Conservation (phyloP, 2,329 filamentous ascomycete genomes). For the Ascochyta clinopodiicola region DNA sequence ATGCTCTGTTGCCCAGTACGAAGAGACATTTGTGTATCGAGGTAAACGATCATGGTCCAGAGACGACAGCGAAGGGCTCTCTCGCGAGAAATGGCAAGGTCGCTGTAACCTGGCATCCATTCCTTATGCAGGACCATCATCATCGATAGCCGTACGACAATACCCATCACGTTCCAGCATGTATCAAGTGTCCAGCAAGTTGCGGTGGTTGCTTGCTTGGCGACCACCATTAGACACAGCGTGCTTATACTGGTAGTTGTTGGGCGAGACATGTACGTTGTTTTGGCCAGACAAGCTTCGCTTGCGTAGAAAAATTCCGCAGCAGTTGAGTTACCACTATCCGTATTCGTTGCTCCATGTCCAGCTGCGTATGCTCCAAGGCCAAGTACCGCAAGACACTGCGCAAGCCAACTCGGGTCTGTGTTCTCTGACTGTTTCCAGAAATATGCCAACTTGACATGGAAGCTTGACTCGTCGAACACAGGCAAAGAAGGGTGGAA, state of each 20-base stretch:
- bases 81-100: conserved; percentile 12
- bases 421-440: conserved; percentile 9
- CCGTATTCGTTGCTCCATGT: conserved; percentile 7
- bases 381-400: conserved; percentile 26
- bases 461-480: conserved; percentile 14
- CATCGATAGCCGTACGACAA: conserved; percentile 27
- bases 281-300: conserved; percentile 31
- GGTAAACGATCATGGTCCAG: conserved; percentile 28
- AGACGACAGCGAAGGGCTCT: conserved; percentile 18
- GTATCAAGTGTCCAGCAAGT: conserved; percentile 33
- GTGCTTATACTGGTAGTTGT: conserved; percentile 21
- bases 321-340: conserved; percentile 2
- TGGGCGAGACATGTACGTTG: conserved; percentile 29
- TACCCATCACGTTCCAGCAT: conserved; percentile 28
- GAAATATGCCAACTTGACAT: conserved; percentile 12
- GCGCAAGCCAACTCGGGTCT: conserved; percentile 26
- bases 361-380: conserved; percentile 24
- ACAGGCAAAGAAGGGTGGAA: conserved; percentile 24
- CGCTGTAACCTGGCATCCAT: conserved; percentile 18
- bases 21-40: conserved; percentile 27
- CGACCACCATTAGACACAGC: conserved; percentile 30
- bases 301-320: conserved; percentile 26
- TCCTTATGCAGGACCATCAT: conserved; percentile 27
- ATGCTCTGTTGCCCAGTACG: conserved; percentile 28
- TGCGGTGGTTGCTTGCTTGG: conserved; percentile 31